Conservation (phyloP, 768 basidiomycete genomes). For the Psilocybe cubensis region DNA sequence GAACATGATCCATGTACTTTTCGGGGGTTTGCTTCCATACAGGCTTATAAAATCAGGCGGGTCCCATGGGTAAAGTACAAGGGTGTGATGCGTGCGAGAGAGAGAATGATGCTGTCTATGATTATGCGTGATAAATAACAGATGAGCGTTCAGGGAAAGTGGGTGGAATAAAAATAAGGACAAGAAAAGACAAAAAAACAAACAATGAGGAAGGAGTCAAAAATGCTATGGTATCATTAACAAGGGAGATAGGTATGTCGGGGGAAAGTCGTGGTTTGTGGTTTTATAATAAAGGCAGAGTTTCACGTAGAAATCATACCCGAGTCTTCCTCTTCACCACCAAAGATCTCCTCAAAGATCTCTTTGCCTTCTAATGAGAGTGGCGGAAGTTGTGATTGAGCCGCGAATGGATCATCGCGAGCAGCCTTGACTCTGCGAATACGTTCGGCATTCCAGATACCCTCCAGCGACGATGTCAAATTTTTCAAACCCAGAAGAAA, state of each 20-base stretch:
- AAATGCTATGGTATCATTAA: slow-evolving; percentile 14
- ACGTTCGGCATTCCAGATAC: slow-evolving; percentile 88
- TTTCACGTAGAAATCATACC: slow-evolving; percentile 76
- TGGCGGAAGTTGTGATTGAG: slow-evolving; percentile 59
- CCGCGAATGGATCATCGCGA: slow-evolving; percentile 55
- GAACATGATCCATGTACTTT: not conserved
- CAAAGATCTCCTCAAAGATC: slow-evolving; percentile 78
- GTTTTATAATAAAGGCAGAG: not conserved
- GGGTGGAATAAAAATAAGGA: slow-evolving; percentile 14
- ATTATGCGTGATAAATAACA: slow-evolving; percentile 14
- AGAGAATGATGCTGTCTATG: slow-evolving; percentile 20
- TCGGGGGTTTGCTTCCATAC: not conserved
- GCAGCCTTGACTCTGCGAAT: slow-evolving; percentile 65
- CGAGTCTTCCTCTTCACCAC: slow-evolving; percentile 66
- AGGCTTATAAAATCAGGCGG: slow-evolving; percentile 1
- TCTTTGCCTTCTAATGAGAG: slow-evolving; percentile 76
- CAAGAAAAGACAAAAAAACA: slow-evolving; percentile 10
- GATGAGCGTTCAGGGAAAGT: slow-evolving; percentile 6
- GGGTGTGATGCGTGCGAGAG: slow-evolving; percentile 3
- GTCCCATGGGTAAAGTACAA: slow-evolving; percentile 9
- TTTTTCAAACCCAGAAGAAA: slow-evolving; percentile 91
- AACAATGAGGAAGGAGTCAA: not conserved
- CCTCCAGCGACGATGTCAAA: slow-evolving; percentile 74
- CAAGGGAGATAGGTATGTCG: slow-evolving; percentile 13
- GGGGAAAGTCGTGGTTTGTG: slow-evolving; percentile 2